Evolutionary conservation across 1,284 basidiomycete species (phyloP), one percentile per base, ranked within the genome.

Genomic region (Schizophyllum commune): DNA sequence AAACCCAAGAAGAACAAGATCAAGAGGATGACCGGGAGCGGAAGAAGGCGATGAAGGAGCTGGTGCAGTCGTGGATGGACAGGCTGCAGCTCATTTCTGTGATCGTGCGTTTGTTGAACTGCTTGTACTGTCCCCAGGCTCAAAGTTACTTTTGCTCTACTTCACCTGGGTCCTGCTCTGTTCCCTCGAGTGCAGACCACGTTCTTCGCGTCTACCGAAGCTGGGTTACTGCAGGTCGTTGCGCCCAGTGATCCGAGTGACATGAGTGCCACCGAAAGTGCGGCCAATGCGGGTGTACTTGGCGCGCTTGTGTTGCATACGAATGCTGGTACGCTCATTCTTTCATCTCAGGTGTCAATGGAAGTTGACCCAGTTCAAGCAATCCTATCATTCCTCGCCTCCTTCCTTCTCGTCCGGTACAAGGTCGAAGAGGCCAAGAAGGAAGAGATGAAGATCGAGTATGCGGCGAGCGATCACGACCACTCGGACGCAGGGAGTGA

Each of bases 61-160:
- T 84, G 0, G 76, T 83, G 15, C 77, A 80, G 66, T 80, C 82
- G 3, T 86, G 84, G 84, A 79, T 83, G 75, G 84, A 85, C 62
- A 72, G 83, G 21, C 71, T 84, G 61, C 83, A 83, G 69, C 70
- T 84, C 9, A 84, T 86, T 67, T 81, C 77, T 60, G 77, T 85
- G 33, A 83, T 84, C 56, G 83, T 85, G 54, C 67, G 81, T 73
- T 47, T 32, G 19, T 6, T 20, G 13, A 47, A 27, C 27, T 27
- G 27, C 27, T 27, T 27, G 27, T 27, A 27, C 27, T 27, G 19
- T 21, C 56, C 20, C 17, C 17, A 20, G 52, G 21, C 2, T 57
- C 34, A 20, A 11, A 22, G 32, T 20, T 5, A 27, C 27, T 3
- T 27, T 27, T 27, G 27, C 27, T 27, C 3, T 27, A 5, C 27